Conservation (phyloP, 768 basidiomycete species). For the Suillus clintonianus region DNA sequence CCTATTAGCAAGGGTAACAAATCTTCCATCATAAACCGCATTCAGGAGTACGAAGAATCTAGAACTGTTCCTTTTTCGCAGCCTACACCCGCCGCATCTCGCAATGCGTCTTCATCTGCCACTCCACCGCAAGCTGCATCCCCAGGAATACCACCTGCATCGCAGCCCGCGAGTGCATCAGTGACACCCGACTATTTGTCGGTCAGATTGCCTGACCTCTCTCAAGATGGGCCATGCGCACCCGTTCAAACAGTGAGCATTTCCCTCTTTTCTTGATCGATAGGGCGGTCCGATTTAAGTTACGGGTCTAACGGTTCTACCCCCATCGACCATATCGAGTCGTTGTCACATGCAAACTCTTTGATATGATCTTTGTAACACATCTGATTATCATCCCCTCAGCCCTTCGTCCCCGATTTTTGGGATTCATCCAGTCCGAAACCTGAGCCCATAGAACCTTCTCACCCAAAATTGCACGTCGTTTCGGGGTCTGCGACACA, state of each 20-base stretch:
- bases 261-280: slow-evolving; percentile 5
- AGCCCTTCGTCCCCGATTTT: slow-evolving; percentile 65
- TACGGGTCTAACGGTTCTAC: background rate
- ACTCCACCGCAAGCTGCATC: slow-evolving; percentile 31
- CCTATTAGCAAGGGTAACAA: slow-evolving; percentile 58
- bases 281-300: background rate
- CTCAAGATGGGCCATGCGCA: slow-evolving; percentile 40
- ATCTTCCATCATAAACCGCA: slow-evolving; percentile 51
- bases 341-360: slow-evolving; percentile 7
- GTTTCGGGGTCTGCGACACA: slow-evolving; percentile 50
- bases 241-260: slow-evolving; percentile 61
- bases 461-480: slow-evolving; percentile 50
- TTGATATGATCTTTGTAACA: slow-evolving; percentile 11
- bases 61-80: slow-evolving; percentile 21
- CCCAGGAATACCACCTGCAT: slow-evolving; percentile 45
- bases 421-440: slow-evolving; percentile 52
- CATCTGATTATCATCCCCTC: slow-evolving; percentile 8
- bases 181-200: slow-evolving; percentile 41
- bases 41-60: slow-evolving; percentile 51
- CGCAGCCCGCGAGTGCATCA: slow-evolving; percentile 19
- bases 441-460: slow-evolving; percentile 23
- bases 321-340: slow-evolving; percentile 8
- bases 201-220: slow-evolving; percentile 59
- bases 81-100: slow-evolving; percentile 23
- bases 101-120: slow-evolving; percentile 29